phyloP scores from a whole-genome alignment of 495 filamentous ascomycete genomes.

The Aspergillus affinis region DNA sequence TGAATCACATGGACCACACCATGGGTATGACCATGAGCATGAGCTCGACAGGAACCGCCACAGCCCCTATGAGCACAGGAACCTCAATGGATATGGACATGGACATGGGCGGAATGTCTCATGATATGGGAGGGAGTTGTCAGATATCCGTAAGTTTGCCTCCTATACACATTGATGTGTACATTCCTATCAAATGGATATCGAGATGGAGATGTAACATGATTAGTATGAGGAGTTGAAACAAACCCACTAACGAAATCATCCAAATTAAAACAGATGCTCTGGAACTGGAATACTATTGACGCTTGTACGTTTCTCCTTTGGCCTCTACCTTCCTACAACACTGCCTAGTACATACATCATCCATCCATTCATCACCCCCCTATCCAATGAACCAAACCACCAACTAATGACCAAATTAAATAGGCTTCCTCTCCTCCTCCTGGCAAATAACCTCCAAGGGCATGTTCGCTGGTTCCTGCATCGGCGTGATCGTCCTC shows the following conservation, averaged over 20 bases:
- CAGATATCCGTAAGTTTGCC: not conserved
- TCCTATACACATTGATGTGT: conserved; percentile 4
- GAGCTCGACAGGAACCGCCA: not conserved
- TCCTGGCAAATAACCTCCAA: conserved; percentile 63
- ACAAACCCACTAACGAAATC: conserved; percentile 1
- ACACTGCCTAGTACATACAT: not conserved
- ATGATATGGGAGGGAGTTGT: not conserved
- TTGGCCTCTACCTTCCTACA: too few relatives aligned
- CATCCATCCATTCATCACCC: not conserved
- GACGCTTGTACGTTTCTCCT: conserved; percentile 52
- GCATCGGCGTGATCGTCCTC: conserved; percentile 66
- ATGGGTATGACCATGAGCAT: not conserved
- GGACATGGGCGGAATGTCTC: conserved; percentile 19
- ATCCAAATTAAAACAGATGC: conserved; percentile 51
- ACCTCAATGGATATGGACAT: conserved; percentile 11
- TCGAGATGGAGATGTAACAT: too few relatives aligned
- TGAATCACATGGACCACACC: not conserved
- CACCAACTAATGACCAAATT: conserved; percentile 11
- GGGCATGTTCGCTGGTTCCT: conserved; percentile 66
- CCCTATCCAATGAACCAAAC: not conserved
- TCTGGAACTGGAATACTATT: conserved; percentile 76
- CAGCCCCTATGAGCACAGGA: not conserved
- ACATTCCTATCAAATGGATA: too few relatives aligned
- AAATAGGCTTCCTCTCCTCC: conserved; percentile 58
- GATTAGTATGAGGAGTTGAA: too few relatives aligned